Evolutionary conservation across 2,329 filamentous ascomycete species (phyloP).

Genomic region (Neocatenulostroma microsporum): DNA sequence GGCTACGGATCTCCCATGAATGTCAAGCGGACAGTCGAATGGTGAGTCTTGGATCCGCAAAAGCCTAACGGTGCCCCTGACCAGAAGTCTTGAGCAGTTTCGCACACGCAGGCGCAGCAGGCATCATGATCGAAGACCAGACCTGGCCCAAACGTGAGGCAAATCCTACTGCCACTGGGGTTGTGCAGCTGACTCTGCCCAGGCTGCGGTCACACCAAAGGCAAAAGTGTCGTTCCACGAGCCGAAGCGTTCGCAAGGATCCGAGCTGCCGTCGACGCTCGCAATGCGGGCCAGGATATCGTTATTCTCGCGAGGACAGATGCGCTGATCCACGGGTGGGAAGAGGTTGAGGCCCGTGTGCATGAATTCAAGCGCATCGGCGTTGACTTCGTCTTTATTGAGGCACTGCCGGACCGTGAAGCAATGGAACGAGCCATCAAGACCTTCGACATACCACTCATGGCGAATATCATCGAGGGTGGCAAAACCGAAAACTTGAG

Average conservation of each 20-base stretch:
- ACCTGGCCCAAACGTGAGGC: constrained; percentile 42
- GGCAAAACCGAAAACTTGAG: constrained; percentile 37
- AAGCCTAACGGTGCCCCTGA: no score
- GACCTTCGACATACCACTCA: constrained; percentile 33
- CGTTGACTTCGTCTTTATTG: constrained; percentile 40
- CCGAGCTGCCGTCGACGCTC: constrained; percentile 41
- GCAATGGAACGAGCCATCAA: constrained; percentile 33
- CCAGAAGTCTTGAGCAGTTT: no score
- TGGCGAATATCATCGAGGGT: constrained; percentile 41
- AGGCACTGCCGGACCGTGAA: constrained; percentile 39
- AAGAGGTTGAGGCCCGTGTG: constrained; percentile 39
- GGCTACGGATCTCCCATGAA: constrained; percentile 45
- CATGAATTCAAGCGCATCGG: constrained; percentile 38
- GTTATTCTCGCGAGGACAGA: constrained; percentile 43
- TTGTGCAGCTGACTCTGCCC: background rate
- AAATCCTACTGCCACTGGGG: no score
- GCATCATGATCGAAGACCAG: constrained; percentile 42
- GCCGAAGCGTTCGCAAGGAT: constrained; percentile 41
- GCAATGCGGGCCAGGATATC: constrained; percentile 40
- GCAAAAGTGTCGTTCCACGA: constrained; percentile 40
- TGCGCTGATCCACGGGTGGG: constrained; percentile 36
- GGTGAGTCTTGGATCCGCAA: no score
- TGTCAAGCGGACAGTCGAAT: constrained; percentile 39
- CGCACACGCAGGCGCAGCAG: constrained; percentile 34
- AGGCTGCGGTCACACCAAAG: constrained; percentile 42